Evolutionary conservation across 805 yeast species (phyloP), one percentile per base, ranked within the genome.

Genomic region (Kuraishia floccosa): DNA sequence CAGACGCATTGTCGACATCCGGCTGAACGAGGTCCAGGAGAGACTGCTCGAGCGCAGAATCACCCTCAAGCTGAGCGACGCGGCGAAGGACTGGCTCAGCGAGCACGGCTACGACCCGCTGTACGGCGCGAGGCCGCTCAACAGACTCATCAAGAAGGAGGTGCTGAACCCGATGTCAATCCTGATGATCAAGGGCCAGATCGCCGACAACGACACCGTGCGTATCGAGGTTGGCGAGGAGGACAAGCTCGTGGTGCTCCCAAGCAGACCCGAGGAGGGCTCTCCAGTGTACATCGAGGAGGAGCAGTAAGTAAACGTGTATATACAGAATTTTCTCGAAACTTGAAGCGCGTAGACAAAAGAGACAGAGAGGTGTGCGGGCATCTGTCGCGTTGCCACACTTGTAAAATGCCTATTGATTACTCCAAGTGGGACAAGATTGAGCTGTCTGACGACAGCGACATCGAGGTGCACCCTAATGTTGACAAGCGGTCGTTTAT

Each of bases 351-450:
- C n/a, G n/a, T n/a, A n/a, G n/a, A n/a, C n/a, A n/a, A n/a, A n/a
- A n/a, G n/a, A n/a, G n/a, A n/a, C n/a, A n/a, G n/a, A n/a, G n/a
- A n/a, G n/a, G n/a, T n/a, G n/a, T n/a, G n/a, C n/a, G n/a, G n/a
- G n/a, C n/a, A n/a, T n/a, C n/a, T n/a, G n/a, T n/a, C n/a, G n/a
- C n/a, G n/a, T n/a, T n/a, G n/a, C n/a, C n/a, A n/a, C n/a, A n/a
- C n/a, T n/a, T n/a, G n/a, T n/a, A 22, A 4, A 12, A 52, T 46
- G 54, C 48, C 54, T 31, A 76, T 91, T 41, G 98, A 91, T 53
- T 91, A 91, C 57, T 85, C 96, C 8, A 91, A 89, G 52, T 91
- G 98, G 97, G 99, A 91, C 56, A 84, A 85, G 51, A 72, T 91
- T 36, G 98, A 91, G 53, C 61, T 91, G 24, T 84, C 96, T 14